Percentiles rank a stretch among this genome's conserved stretches.
Evolutionary conservation across 2,329 filamentous ascomycete genomes (phyloP).

Genomic region (Delphinella strobiligena): DNA sequence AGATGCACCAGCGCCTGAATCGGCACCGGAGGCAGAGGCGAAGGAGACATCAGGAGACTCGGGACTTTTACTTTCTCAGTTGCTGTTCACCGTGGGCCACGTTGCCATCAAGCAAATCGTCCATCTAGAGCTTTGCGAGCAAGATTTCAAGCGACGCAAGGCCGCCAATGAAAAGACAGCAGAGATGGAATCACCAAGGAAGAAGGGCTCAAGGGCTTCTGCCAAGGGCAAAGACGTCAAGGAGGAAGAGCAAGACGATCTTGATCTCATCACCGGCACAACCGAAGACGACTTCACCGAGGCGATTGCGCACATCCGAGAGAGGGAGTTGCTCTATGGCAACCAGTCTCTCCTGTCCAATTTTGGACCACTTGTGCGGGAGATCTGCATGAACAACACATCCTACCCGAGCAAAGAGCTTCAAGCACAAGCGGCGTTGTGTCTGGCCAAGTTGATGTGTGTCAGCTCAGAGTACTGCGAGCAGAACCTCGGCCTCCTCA

Average conservation of each 20-base stretch:
- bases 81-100: constrained; percentile 90
- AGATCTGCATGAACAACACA: constrained; percentile 92
- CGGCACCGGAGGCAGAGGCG: constrained; percentile 13
- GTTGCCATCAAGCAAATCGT: constrained; percentile 99
- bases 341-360: constrained; percentile 72
- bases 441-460: constrained; percentile 97
- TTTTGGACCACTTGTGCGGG: constrained; percentile 82
- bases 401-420: constrained; percentile 80
- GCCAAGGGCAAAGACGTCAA: constrained; percentile 32
- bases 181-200: constrained; percentile 19
- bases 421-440: constrained; percentile 86
- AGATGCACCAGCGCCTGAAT: constrained; percentile 13
- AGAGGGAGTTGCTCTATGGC: constrained; percentile 74
- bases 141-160: constrained; percentile 95
- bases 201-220: constrained; percentile 30
- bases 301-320: constrained; percentile 71
- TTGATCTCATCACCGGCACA: constrained; percentile 93
- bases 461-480: constrained; percentile 96
- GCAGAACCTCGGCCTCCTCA: constrained; percentile 78
- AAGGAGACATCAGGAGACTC: constrained; percentile 11
- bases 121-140: constrained; percentile 90
- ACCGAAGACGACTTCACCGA: constrained; percentile 90
- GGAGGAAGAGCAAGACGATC: constrained; percentile 65
- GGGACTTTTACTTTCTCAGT: constrained; percentile 69
- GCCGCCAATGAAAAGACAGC: constrained; percentile 67